Base-by-base conservation (phyloP, 768 basidiomycete species). In the Symmetrospora coprosmae region DNA sequence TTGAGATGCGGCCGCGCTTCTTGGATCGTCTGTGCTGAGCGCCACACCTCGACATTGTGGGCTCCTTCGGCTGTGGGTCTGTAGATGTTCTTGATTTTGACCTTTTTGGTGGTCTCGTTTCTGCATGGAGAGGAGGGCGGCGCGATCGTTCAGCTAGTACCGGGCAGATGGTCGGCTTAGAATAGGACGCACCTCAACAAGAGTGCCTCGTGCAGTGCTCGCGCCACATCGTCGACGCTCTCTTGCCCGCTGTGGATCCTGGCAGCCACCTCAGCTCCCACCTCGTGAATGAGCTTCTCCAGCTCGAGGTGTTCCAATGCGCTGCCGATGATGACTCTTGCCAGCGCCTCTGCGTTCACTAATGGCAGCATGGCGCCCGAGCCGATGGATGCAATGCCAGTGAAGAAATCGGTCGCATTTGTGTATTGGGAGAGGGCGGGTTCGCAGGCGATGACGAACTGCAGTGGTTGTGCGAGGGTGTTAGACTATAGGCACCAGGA, bases 391-490 rank as follows among this genome's bases (percentile, higher is more conserved):
- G 86, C 87, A 65, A 97, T 81, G 27, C 89, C 91, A 76, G 85
- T 83, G 75, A 86, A 96, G 72, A 92, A 91, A 73, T 96, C 91
- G 59, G 84, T 90, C 11, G 87, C 86, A 74, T 83, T 87, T 64
- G 71, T 85, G 70, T 92, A 92, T 41, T 88, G 87, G 65, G 87
- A 89, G 62, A 92, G 77, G 4, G 88, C 90, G 59, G 92, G 91
- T 73, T 97, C 92, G 74, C 92, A 97, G 28, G 92, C 92, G n/a
- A 97, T 92, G 72, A 94, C 90, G 75, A 96, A 96, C 89, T 94
- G 72, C 6, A 61, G 31, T 55, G 23, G 8, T 14, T 21, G 25
- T 6, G 23, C 9, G 11, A 9, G 23, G 13, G 21, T 46, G 45
- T 9, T 9, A 9, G 25, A 27, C 23, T 13, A 21, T 14, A 23